Conservation (phyloP, 129 eudicot genomes). For the Gnaphalium uliginosum region DNA sequence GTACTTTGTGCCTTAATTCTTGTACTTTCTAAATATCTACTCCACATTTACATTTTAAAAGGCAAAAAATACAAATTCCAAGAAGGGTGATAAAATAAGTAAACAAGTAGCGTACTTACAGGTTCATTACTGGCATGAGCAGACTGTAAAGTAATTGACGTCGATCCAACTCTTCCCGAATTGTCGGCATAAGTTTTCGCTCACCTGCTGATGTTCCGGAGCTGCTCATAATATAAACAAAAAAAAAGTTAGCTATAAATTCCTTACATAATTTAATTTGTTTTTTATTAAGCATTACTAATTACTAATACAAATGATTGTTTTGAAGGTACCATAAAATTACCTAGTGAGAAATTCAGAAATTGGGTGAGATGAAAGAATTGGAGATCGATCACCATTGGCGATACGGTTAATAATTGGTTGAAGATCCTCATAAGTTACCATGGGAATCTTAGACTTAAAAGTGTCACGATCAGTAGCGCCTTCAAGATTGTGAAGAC, state of each 20-base stretch:
- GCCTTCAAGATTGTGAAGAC: slow-evolving; percentile 47
- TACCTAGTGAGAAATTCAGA: slow-evolving; percentile 96
- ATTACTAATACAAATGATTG: background rate
- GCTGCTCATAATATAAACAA: slow-evolving; percentile 37
- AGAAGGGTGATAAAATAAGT: background rate
- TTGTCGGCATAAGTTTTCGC: slow-evolving; percentile 92
- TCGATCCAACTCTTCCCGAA: slow-evolving; percentile 87
- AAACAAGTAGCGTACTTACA: slow-evolving; percentile 48
- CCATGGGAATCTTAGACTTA: slow-evolving; percentile 72
- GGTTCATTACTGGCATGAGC: slow-evolving; percentile 96
- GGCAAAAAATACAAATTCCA: background rate
- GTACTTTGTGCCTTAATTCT: background rate
- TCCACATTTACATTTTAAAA: background rate
- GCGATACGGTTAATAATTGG: slow-evolving; percentile 84
- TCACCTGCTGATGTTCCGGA: slow-evolving; percentile 99
- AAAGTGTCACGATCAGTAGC: slow-evolving; percentile 63
- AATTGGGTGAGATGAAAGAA: slow-evolving; percentile 74
- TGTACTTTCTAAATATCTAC: background rate
- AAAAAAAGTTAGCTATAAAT: background rate
- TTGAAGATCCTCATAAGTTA: slow-evolving; percentile 88
- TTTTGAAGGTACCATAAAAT: background rate
- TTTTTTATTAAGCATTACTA: too few relatives aligned
- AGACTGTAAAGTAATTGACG: slow-evolving; percentile 92
- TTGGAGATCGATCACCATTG: slow-evolving; percentile 80
- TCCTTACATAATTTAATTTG: too few relatives aligned